These are phyloP conservation scores for Cyclotella choctawhatcheeana DNA, from an alignment of 108 stramenopile species.

Conservation along the genomic window DNA sequence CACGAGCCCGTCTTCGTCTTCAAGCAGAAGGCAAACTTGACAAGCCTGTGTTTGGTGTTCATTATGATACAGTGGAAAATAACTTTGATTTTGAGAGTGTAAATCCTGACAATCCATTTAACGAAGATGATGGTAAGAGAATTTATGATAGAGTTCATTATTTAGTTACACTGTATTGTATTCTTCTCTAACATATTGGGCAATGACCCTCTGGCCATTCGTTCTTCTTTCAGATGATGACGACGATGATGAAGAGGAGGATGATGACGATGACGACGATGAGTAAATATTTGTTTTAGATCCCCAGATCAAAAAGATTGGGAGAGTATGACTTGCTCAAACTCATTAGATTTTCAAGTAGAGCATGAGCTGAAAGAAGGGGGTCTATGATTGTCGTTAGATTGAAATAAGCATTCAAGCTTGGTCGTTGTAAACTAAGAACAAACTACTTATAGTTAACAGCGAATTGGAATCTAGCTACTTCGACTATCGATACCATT, in stretches of 20 bases:
- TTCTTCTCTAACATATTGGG: neutral
- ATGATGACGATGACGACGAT: too few relatives aligned
- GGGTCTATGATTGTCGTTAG: too few relatives aligned
- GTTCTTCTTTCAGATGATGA: constrained; percentile 1
- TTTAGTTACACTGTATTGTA: neutral
- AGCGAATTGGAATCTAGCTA: too few relatives aligned
- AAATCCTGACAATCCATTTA: constrained; percentile 49
- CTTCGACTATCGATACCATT: too few relatives aligned
- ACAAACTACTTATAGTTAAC: too few relatives aligned
- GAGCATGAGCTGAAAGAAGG: too few relatives aligned
- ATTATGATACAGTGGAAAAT: constrained; percentile 56
- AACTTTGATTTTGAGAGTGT: constrained; percentile 49
- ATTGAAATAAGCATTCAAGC: too few relatives aligned
- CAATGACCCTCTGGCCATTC: neutral
- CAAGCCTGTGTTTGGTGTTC: constrained; percentile 62
- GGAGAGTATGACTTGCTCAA: too few relatives aligned
- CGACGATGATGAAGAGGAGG: neutral
- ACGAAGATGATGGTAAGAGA: constrained; percentile 47
- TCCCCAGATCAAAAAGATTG: too few relatives aligned
- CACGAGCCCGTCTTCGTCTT: constrained; percentile 55
- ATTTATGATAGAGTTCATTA: neutral
- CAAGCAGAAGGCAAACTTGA: constrained; percentile 49
- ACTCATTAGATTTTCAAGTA: too few relatives aligned
- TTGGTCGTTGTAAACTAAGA: too few relatives aligned
- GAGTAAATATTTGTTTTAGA: too few relatives aligned